These are phyloP conservation scores for Aegilops umbellulata DNA, from an alignment of 176 grass and related monocot species.

Conservation along the genomic window DNA sequence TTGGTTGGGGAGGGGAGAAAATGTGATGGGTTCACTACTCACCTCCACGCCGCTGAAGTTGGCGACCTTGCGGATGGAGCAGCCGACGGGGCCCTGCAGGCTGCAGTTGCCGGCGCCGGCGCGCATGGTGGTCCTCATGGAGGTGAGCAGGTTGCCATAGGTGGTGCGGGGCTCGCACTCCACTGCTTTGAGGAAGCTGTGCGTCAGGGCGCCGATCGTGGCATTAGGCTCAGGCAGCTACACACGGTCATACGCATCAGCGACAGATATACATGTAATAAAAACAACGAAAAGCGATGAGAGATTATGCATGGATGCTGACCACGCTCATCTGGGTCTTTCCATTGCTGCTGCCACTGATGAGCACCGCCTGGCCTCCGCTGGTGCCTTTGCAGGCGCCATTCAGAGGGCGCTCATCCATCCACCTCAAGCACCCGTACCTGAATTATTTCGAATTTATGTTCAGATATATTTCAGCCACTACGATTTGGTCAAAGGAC, in stretches of 20 bases:
- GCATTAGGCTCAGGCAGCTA: constrained; percentile 21
- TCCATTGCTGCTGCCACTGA: constrained; percentile 51
- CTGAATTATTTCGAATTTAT: neutral
- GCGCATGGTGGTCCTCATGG: constrained; percentile 62
- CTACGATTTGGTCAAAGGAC: no score
- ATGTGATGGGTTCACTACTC: neutral
- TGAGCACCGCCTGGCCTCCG: constrained; percentile 38
- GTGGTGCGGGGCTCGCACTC: constrained; percentile 56
- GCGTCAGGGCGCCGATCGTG: constrained; percentile 79
- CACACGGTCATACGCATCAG: neutral
- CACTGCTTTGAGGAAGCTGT: constrained; percentile 72
- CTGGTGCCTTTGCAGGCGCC: constrained; percentile 35
- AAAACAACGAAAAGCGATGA: no score
- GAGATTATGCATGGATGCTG: neutral
- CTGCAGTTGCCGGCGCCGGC: neutral
- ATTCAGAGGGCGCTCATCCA: constrained; percentile 27
- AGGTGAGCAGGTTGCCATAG: constrained; percentile 69
- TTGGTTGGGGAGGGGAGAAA: neutral
- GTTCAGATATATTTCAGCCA: neutral
- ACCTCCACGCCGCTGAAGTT: constrained; percentile 71
- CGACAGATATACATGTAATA: neutral
- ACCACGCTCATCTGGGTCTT: constrained; percentile 19
- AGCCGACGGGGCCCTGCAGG: constrained; percentile 46
- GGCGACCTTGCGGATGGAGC: constrained; percentile 44
- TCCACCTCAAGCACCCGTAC: constrained; percentile 25